A percentile compares a stretch with the other conserved stretches of the same genome.
Conservation (phyloP, 2,329 filamentous ascomycete species). For the Diaporthe ampelina region DNA sequence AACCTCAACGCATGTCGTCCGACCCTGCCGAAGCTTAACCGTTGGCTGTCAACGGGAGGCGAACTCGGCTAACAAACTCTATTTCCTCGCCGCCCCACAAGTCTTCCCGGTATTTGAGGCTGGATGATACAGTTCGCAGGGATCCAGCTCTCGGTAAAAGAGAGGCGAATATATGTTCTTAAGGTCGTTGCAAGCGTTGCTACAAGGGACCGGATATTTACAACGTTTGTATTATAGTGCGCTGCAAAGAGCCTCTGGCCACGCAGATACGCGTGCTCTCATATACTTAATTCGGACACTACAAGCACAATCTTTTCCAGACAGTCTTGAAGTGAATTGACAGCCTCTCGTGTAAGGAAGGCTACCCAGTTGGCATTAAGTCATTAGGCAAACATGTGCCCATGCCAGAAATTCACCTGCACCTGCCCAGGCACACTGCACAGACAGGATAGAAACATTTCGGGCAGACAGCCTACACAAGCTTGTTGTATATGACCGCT, state of each 20-base stretch:
- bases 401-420: background rate
- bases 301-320: background rate
- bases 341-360: too few species aligned
- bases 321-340: background rate
- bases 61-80: constrained; percentile 32
- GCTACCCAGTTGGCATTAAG: background rate
- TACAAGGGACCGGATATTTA: background rate
- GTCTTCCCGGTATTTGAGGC: background rate
- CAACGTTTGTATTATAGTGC: background rate
- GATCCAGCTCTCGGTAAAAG: constrained; percentile 9
- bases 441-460: background rate
- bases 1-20: constrained; percentile 22
- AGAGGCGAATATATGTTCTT: background rate
- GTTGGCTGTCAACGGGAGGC: constrained; percentile 26
- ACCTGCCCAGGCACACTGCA: too few species aligned
- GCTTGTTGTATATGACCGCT: background rate
- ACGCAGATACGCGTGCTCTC: background rate
- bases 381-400: background rate
- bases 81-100: constrained; percentile 8
- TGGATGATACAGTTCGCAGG: constrained; percentile 1
- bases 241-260: background rate
- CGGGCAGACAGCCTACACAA: background rate
- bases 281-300: background rate
- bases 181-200: background rate
- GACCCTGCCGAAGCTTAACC: constrained; percentile 29